phyloP scores from a whole-genome alignment of 139 green algal genomes.

The Chlorella sorokiniana region DNA sequence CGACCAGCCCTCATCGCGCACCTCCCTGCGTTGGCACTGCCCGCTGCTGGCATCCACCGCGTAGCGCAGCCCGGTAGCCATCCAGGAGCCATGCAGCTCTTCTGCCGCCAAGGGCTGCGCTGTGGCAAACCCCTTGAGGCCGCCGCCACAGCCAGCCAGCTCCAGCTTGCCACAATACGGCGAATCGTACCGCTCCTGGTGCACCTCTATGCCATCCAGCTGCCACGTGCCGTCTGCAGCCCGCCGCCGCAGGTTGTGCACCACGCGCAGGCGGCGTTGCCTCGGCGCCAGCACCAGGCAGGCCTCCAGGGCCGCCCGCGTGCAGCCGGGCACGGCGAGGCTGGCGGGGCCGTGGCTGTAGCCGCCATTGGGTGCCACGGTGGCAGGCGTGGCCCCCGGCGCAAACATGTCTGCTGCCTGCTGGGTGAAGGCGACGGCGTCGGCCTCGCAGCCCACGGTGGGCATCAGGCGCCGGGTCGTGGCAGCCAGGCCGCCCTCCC shows the following conservation, averaged over 20 bases:
- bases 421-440: slow-evolving; percentile 61
- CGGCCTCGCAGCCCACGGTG: slow-evolving; percentile 79
- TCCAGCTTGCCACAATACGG: slow-evolving; percentile 56
- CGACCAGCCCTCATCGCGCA: neutral
- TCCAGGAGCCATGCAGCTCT: slow-evolving; percentile 44
- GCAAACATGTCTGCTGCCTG: slow-evolving; percentile 24
- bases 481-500: slow-evolving; percentile 17
- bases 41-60: neutral
- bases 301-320: neutral
- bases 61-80: slow-evolving; percentile 20
- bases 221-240: slow-evolving; percentile 39
- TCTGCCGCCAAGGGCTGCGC: neutral
- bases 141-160: slow-evolving; percentile 63
- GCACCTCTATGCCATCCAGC: slow-evolving; percentile 46
- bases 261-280: slow-evolving; percentile 45
- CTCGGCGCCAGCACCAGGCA: slow-evolving; percentile 23
- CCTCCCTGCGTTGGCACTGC: neutral
- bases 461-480: slow-evolving; percentile 69
- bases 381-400: neutral
- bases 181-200: slow-evolving; percentile 54
- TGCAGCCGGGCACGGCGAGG: neutral
- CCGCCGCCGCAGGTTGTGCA: slow-evolving; percentile 49
- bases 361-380: slow-evolving; percentile 30
- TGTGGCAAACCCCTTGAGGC: slow-evolving; percentile 48
- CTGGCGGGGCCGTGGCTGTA: slow-evolving; percentile 32